Evolutionary conservation across 768 basidiomycete species (phyloP), one percentile per base, ranked within the genome.

Genomic region (Kwoniella newhampshirensis): DNA sequence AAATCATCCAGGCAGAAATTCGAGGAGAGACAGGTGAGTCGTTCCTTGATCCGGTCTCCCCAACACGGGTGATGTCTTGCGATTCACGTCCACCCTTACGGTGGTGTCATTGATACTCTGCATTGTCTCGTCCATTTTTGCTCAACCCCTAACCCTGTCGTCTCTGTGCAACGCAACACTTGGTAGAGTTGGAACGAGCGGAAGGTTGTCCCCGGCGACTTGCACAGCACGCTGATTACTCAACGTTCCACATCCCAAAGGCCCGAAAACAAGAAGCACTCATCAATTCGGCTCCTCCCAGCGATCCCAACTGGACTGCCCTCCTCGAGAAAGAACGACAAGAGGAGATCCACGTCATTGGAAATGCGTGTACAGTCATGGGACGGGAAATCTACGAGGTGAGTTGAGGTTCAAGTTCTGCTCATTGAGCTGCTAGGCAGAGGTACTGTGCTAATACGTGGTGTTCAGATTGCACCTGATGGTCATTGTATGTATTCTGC

Each of bases 401-500:
- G 41, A 59, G 71, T 56, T 18, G 17, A 13, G 26, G 2, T 30
- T 2, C 11, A 28, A 45, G 41, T 20, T 42, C 41, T 7, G 35
- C 35, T 41, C 40, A 21, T 41, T 21, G 6, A 5, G 40, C 17
- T 41, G 20, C 23, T 18, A n/a, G 27, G 25, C 32, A 21, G 5
- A 9, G 23, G 28, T 27, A 36, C 21, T 32, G 21, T 40, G 32
- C 6, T 11, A 5, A 23, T 7, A 4, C 5, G 4, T 45, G 27
- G 4, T 32, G 52, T 4, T 25, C 11, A 96, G 91, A 87, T 97
- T 66, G 85, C 86, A 57, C 91, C 94, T 17, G 94, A 98, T 67
- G 94, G 94, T 0, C 93, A 98, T 67, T 98, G 94, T 78, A 85
- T 98, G 27, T 99, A 87, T 79, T 88, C 91, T 44, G 90, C 94